Conservation (phyloP, 1,284 basidiomycete species). For the Exobasidium cylindrosporum region DNA sequence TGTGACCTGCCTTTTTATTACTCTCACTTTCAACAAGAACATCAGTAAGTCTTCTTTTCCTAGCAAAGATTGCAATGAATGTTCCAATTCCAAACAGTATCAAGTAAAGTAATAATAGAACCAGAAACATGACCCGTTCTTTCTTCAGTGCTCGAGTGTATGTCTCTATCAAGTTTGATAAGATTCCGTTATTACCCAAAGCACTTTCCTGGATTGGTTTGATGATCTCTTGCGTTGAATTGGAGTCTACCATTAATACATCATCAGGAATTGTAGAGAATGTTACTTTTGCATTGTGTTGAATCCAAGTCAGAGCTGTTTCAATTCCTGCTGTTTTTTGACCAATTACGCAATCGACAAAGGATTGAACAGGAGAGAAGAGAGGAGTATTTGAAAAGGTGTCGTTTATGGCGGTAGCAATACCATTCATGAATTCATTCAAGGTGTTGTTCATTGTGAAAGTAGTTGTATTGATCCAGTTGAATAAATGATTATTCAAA, state of each 20-base stretch:
- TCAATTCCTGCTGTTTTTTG: constrained; percentile 82
- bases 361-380: constrained; percentile 31
- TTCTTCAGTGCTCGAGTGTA: constrained; percentile 71
- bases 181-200: constrained; percentile 7
- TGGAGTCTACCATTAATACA: constrained; percentile 71
- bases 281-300: constrained; percentile 76
- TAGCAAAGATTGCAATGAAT: constrained; percentile 61
- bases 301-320: constrained; percentile 83
- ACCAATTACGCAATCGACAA: constrained; percentile 71
- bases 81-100: constrained; percentile 72
- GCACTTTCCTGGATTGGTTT: constrained; percentile 21
- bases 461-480: constrained; percentile 84
- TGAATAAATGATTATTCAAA: constrained; percentile 72
- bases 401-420: constrained; percentile 43
- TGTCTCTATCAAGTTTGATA: constrained; percentile 66
- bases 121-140: constrained; percentile 75
- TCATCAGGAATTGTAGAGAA: constrained; percentile 71
- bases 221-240: constrained; percentile 68
- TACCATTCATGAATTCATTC: constrained; percentile 59
- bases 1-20: neutral
- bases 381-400: constrained; percentile 55
- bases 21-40: neutral
- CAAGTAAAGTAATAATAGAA: constrained; percentile 77
- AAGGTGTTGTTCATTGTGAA: constrained; percentile 69
- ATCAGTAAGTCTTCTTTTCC: neutral